Evolutionary conservation across 441 rosid species (phyloP), one percentile per base, ranked within the genome.

Genomic region (Omphalea diandra): DNA sequence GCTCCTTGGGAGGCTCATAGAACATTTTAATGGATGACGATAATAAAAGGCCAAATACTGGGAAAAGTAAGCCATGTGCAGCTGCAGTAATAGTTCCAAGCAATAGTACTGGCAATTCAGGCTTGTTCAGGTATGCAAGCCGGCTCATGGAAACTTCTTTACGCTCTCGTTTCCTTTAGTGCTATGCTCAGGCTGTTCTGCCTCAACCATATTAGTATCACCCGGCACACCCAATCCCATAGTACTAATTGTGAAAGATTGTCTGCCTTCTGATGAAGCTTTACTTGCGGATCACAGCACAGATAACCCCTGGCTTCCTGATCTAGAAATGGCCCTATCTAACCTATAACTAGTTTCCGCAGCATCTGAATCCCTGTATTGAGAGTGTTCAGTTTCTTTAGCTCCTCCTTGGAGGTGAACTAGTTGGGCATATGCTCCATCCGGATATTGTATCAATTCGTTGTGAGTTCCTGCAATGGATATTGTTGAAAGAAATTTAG

Each of bases 341-440:
- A 24, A 32, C 12, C 70, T 82, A 12, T 61, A 66, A 54, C 43
- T 73, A 35, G 49, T 40, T 58, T 73, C 79, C 9, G 40, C 27
- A 24, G 72, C 72, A 27, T 50, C 77, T n/a, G 20, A 55, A 35
- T 67, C 75, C 38, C 62, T 62, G 49, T 18, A 64, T 0, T 55
- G 60, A 35, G 50, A 55, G 11, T 43, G 79, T 66, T 71, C 78
- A 36, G 66, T 43, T 40, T 80, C 80, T 14, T 71, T 75, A 46
- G 81, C 73, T 61, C 90, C 89, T 75, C 80, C 85, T 83, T 90
- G 97, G 24, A 88, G 82, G 50, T 79, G 85, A 68, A 89, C 65
- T 33, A 89, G 79, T 69, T 84, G 88, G 14, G 90, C 71, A 73
- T 89, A 89, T 24, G 86, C 87, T 27, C 97, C 97, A 4, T 79